Conservation (phyloP, 2,329 filamentous ascomycete genomes). For the Fusarium kyushuense region DNA sequence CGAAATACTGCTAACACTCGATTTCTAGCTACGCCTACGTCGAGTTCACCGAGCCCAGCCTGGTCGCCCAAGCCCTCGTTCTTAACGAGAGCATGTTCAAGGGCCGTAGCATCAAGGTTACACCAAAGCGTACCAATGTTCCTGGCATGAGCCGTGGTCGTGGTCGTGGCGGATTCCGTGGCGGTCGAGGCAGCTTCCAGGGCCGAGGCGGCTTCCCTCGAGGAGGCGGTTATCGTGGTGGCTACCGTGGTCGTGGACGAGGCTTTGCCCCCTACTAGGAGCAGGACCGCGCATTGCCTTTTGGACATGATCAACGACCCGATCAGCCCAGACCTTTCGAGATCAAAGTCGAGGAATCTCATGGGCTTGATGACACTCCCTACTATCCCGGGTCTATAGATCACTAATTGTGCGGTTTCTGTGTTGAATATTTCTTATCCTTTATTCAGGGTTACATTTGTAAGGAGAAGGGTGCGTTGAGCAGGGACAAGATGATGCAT, state of each 20-base stretch:
- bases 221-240: constrained; percentile 71
- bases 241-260: constrained; percentile 74
- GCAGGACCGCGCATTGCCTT: constrained; percentile 49
- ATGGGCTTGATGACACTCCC: constrained; percentile 30
- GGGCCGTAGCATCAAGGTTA: constrained; percentile 93
- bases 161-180: constrained; percentile 50
- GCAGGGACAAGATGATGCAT: constrained; percentile 35
- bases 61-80: constrained; percentile 93
- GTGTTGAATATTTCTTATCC: constrained; percentile 19
- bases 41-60: constrained; percentile 93
- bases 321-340: constrained; percentile 41
- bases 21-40: constrained; percentile 91
- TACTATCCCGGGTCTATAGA: constrained; percentile 23
- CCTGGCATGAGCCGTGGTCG: constrained; percentile 91
- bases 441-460: constrained; percentile 20
- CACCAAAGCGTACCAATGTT: constrained; percentile 94
- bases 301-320: constrained; percentile 33
- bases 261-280: constrained; percentile 74
- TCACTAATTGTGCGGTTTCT: constrained; percentile 13
- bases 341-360: constrained; percentile 45
- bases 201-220: constrained; percentile 65
- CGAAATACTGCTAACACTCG: constrained; percentile 28
- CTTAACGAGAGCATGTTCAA: constrained; percentile 97
- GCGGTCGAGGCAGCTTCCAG: constrained; percentile 64
- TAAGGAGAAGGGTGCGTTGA: constrained; percentile 42